These are phyloP conservation scores for Xylaria acuta DNA, from an alignment of 495 filamentous ascomycete species.

Conservation along the genomic window DNA sequence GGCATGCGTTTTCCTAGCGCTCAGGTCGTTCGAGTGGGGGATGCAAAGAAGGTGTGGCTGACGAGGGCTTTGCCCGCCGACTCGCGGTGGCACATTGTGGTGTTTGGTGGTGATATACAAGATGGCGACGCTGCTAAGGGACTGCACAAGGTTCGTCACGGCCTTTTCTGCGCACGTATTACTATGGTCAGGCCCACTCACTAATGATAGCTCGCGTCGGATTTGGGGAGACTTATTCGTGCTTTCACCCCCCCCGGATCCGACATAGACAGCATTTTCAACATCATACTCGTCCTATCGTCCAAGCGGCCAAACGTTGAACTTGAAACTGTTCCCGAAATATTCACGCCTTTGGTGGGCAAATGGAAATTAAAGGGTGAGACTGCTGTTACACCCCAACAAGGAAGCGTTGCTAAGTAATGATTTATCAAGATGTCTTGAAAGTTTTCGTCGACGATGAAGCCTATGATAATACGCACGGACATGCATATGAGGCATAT, in stretches of 20 bases:
- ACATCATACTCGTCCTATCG: slow-evolving; percentile 62
- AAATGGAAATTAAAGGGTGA: slow-evolving; percentile 66
- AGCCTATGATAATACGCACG: slow-evolving; percentile 69
- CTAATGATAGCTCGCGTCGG: slow-evolving; percentile 35
- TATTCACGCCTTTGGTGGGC: slow-evolving; percentile 65
- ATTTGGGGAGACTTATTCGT: slow-evolving; percentile 45
- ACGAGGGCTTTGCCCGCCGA: slow-evolving; percentile 57
- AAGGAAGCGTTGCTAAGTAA: not conserved
- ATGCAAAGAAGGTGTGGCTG: slow-evolving; percentile 63
- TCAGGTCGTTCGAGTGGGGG: slow-evolving; percentile 62
- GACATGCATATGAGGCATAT: slow-evolving; percentile 67
- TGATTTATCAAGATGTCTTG: slow-evolving; percentile 54
- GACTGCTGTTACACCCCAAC: not conserved
- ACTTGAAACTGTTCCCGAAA: slow-evolving; percentile 62
- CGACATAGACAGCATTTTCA: slow-evolving; percentile 65
- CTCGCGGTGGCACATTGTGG: slow-evolving; percentile 65
- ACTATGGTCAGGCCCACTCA: slow-evolving; percentile 1
- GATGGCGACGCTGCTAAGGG: slow-evolving; percentile 37
- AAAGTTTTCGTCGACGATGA: slow-evolving; percentile 73
- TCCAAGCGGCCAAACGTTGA: slow-evolving; percentile 62
- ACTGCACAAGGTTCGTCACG: slow-evolving; percentile 52
- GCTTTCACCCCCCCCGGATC: slow-evolving; percentile 52
- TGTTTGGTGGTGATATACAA: slow-evolving; percentile 63
- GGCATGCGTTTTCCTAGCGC: slow-evolving; percentile 66
- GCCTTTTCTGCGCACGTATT: not conserved